A percentile compares a stretch with the other conserved stretches of the same genome.
phyloP scores from a whole-genome alignment of 192 early-diverging fungal species.

The Chytriomyces sp. region DNA sequence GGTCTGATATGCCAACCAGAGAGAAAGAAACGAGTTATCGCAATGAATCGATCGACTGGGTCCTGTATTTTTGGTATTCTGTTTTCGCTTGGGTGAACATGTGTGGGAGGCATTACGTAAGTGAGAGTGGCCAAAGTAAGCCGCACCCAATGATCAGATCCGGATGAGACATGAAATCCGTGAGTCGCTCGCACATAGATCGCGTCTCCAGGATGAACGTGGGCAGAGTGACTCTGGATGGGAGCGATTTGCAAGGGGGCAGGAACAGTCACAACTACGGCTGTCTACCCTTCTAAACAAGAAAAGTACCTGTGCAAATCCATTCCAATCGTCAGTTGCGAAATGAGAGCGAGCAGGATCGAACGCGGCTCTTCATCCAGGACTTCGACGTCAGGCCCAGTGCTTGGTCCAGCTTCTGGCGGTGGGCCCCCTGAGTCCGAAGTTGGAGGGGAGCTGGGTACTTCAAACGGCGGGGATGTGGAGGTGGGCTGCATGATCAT shows the following conservation, averaged over 20 bases:
- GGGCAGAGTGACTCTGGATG: conserved; percentile 81
- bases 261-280: neutral
- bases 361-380: conserved; percentile 79
- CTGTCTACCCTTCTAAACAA: neutral
- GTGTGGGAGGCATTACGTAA: neutral
- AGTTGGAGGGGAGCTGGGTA: no score
- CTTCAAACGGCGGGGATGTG: no score
- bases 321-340: conserved; percentile 85
- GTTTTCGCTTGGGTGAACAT: neutral
- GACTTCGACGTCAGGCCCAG: conserved; percentile 64
- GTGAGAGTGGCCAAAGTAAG: neutral
- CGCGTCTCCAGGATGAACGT: conserved; percentile 94
- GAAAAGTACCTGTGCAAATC: conserved; percentile 69
- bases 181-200: conserved; percentile 91
- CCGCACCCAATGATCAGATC: conserved; percentile 62
- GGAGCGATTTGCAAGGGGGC: neutral
- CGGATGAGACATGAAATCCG: conserved; percentile 88
- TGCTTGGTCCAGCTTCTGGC: no score
- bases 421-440: no score
- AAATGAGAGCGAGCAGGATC: conserved; percentile 87
- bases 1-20: conserved; percentile 58
- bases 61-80: conserved; percentile 64
- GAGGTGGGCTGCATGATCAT: no score
- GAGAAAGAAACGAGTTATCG: conserved; percentile 71
- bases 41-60: conserved; percentile 70